Conservation (phyloP, 192 early-diverging fungal species). For the Coemansia sp. region DNA sequence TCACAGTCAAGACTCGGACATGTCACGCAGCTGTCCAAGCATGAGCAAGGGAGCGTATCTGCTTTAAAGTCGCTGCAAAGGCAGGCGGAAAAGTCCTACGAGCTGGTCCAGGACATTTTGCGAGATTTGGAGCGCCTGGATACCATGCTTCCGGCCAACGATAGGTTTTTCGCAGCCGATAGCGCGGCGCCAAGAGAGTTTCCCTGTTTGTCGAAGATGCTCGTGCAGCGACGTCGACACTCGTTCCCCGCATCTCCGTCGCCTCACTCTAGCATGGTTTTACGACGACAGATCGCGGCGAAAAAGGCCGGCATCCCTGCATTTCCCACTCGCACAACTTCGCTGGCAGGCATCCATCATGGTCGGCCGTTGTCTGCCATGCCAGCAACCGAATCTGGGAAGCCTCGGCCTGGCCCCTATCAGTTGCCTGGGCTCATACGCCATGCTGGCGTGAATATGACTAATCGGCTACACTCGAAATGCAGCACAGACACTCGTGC, state of each 20-base stretch:
- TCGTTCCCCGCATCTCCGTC: conserved; percentile 13
- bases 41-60: conserved; percentile 29
- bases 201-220: conserved; percentile 17
- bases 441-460: neutral
- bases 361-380: conserved; percentile 21
- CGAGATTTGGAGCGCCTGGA: conserved; percentile 51
- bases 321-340: conserved; percentile 23
- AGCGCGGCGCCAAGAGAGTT: conserved; percentile 15
- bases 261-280: conserved; percentile 18
- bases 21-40: conserved; percentile 34
- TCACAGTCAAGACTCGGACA: conserved; percentile 20
- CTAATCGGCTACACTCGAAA: conserved; percentile 18
- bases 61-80: conserved; percentile 42
- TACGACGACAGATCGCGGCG: conserved; percentile 37
- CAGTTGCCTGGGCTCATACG: conserved; percentile 14
- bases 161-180: conserved; percentile 17
- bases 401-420: conserved; percentile 26
- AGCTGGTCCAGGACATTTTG: conserved; percentile 48
- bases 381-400: conserved; percentile 3
- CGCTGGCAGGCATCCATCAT: neutral
- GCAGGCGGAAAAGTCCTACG: conserved; percentile 51
- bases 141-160: conserved; percentile 20
- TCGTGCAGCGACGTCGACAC: conserved; percentile 20
- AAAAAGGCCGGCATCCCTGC: conserved; percentile 25
- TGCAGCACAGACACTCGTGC: conserved; percentile 10